phyloP scores from a whole-genome alignment of 768 basidiomycete species.

The Lentinula lateritia region DNA sequence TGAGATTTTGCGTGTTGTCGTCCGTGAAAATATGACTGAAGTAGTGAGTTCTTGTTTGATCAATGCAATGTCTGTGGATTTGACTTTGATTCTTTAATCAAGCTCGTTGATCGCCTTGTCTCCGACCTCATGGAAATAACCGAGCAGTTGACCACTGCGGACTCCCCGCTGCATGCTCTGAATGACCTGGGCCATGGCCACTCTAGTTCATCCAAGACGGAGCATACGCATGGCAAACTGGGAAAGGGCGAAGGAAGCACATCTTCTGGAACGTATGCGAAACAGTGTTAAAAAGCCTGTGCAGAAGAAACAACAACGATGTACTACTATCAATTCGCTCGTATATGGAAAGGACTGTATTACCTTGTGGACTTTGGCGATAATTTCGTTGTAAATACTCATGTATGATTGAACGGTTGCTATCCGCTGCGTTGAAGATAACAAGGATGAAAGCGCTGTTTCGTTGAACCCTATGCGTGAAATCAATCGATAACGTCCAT shows the following conservation, averaged over 20 bases:
- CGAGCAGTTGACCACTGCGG: constrained; percentile 31
- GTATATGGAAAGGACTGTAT: neutral
- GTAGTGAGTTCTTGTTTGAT: constrained; percentile 22
- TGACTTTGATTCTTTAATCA: constrained; percentile 39
- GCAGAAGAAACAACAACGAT: neutral
- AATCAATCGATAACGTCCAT: neutral
- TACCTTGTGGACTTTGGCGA: neutral
- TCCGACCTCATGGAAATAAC: constrained; percentile 39
- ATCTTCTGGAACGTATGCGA: constrained; percentile 61
- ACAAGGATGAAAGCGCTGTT: no score
- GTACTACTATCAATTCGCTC: neutral
- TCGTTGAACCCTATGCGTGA: no score
- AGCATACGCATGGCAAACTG: constrained; percentile 38
- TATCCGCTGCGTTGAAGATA: no score
- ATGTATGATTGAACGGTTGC: no score
- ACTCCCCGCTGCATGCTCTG: constrained; percentile 49
- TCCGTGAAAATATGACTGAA: constrained; percentile 55
- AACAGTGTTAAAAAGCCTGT: constrained; percentile 44
- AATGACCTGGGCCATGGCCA: constrained; percentile 29
- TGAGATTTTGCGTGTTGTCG: constrained; percentile 62
- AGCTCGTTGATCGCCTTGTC: constrained; percentile 63
- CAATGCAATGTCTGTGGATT: constrained; percentile 42
- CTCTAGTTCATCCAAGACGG: constrained; percentile 21
- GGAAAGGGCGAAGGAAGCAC: constrained; percentile 41
- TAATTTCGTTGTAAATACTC: no score